These are phyloP conservation scores for Wickerhamiella hasegawae DNA, from an alignment of 805 yeast species.

Conservation along the genomic window DNA sequence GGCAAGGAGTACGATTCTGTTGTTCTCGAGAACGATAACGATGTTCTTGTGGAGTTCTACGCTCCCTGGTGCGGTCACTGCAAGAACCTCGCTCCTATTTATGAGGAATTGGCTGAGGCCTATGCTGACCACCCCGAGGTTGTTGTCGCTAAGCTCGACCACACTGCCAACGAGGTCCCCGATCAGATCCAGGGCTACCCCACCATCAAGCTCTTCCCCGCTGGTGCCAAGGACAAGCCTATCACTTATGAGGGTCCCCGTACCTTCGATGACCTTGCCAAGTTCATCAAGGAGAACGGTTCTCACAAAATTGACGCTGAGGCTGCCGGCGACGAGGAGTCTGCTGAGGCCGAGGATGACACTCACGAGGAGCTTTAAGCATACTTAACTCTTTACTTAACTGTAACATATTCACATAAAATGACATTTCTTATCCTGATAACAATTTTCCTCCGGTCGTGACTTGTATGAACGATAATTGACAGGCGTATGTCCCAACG, in stretches of 20 bases:
- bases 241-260: slow-evolving; percentile 54
- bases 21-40: slow-evolving; percentile 47
- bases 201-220: slow-evolving; percentile 81
- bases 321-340: slow-evolving; percentile 12
- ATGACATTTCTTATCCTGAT: no score
- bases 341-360: slow-evolving; percentile 15
- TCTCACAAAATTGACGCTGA: slow-evolving; percentile 42
- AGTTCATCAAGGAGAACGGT: slow-evolving; percentile 59
- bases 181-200: slow-evolving; percentile 77
- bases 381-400: not conserved
- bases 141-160: slow-evolving; percentile 73
- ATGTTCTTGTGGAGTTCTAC: slow-evolving; percentile 59
- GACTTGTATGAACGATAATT: no score
- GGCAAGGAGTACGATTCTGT: slow-evolving; percentile 67
- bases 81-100: slow-evolving; percentile 75
- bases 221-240: slow-evolving; percentile 55
- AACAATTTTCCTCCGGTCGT: no score
- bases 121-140: slow-evolving; percentile 41
- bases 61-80: slow-evolving; percentile 96
- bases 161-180: slow-evolving; percentile 76
- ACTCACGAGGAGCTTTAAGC: slow-evolving; percentile 1
- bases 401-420: not conserved
- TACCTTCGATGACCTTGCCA: slow-evolving; percentile 51
- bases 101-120: slow-evolving; percentile 65
- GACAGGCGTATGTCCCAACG: no score